Percentiles rank a stretch among this genome's conserved stretches.
Conservation (phyloP, 441 rosid species). For the Codiaeum variegatum region DNA sequence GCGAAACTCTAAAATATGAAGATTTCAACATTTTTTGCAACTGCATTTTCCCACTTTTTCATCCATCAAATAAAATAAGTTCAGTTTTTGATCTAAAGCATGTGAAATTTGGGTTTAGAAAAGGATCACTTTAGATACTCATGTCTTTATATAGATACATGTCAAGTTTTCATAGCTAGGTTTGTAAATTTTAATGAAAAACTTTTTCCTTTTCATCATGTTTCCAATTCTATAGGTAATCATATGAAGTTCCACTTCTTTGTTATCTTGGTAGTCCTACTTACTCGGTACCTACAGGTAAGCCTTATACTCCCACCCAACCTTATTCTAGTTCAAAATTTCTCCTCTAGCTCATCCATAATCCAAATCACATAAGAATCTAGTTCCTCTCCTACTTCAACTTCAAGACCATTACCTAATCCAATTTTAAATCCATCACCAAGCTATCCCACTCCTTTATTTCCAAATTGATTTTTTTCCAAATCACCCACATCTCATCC, state of each 20-base stretch:
- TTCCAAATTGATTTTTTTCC: not conserved
- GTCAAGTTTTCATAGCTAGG: not conserved
- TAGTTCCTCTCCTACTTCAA: too few species aligned
- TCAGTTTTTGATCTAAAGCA: too few species aligned
- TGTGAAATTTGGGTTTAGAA: not conserved
- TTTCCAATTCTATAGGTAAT: not conserved
- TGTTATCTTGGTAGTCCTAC: not conserved
- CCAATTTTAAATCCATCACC: not conserved
- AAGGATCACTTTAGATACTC: not conserved
- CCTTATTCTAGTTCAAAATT: too few species aligned
- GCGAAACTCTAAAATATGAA: too few species aligned
- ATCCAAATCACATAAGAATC: too few species aligned
- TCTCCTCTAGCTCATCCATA: too few species aligned
- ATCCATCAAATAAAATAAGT: too few species aligned
- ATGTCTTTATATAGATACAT: not conserved
- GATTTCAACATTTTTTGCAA: too few species aligned
- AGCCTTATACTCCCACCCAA: not conserved
- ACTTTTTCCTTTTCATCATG: not conserved
- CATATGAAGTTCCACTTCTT: not conserved
- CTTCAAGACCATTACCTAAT: not conserved
- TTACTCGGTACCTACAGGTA: not conserved
- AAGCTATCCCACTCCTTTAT: too few species aligned
- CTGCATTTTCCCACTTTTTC: too few species aligned
- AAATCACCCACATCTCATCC: not conserved
- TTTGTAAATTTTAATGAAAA: too few species aligned